A percentile compares a stretch with the other conserved stretches of the same genome.
phyloP scores from a whole-genome alignment of 306 rosid species.

The Casuarina glauca region DNA sequence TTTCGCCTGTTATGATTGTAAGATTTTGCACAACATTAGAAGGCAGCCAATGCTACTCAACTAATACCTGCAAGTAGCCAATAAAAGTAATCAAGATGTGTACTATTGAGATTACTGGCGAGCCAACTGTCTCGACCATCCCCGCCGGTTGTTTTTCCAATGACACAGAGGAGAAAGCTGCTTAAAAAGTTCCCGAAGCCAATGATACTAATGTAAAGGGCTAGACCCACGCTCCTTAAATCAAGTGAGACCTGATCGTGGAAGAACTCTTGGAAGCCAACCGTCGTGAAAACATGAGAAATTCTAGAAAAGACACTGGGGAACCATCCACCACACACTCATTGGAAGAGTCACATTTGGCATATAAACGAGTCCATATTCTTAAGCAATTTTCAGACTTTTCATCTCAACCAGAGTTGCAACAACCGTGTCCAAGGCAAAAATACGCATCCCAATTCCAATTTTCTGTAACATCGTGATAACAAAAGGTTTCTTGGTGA shows the following conservation, averaged over 20 bases:
- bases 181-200: constrained; percentile 69
- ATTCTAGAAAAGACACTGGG: constrained; percentile 59
- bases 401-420: constrained; percentile 61
- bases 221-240: constrained; percentile 64
- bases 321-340: constrained; percentile 78
- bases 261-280: constrained; percentile 79
- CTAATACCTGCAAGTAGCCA: constrained; percentile 53
- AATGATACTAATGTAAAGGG: constrained; percentile 50
- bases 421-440: constrained; percentile 35
- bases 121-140: constrained; percentile 55
- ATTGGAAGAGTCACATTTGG: constrained; percentile 58
- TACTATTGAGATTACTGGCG: constrained; percentile 53
- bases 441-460: constrained; percentile 48
- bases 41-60: constrained; percentile 29
- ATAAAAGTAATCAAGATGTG: constrained; percentile 75
- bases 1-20: constrained; percentile 24
- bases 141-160: constrained; percentile 33
- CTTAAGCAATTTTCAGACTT: constrained; percentile 56
- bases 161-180: constrained; percentile 50
- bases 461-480: constrained; percentile 31
- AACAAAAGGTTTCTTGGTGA: constrained; percentile 19
- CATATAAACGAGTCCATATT: constrained; percentile 48
- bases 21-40: constrained; percentile 30
- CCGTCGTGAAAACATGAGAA: constrained; percentile 55
- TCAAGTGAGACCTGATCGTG: constrained; percentile 69